Percentiles rank a stretch among this genome's conserved stretches.
These are phyloP conservation scores for Pilatotrama ljubarskyi DNA, from an alignment of 768 basidiomycete species.

Conservation along the genomic window DNA sequence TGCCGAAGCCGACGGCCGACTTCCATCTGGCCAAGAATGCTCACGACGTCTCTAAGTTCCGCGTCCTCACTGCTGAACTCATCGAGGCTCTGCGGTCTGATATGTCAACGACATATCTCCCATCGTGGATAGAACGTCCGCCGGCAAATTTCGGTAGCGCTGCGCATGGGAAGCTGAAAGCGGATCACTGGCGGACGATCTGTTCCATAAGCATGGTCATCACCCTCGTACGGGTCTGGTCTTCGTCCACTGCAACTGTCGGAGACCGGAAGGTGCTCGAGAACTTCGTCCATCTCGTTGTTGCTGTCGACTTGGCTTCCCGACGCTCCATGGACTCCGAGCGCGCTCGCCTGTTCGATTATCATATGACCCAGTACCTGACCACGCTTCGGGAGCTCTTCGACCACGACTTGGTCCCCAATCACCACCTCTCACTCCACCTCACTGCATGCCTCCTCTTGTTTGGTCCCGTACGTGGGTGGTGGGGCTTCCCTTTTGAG, in stretches of 20 bases:
- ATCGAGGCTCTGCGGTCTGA: not conserved
- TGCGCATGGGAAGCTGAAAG: conserved; percentile 23
- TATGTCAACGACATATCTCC: not conserved
- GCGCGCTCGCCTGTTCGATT: conserved; percentile 5
- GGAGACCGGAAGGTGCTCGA: conserved; percentile 18
- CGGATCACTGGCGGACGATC: conserved; percentile 35
- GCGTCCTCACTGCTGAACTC: not conserved
- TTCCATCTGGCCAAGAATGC: not conserved
- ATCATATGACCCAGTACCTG: conserved; percentile 25
- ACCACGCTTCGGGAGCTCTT: conserved; percentile 22
- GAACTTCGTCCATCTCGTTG: conserved; percentile 32
- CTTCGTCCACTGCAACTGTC: conserved; percentile 9
- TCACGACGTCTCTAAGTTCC: not conserved
- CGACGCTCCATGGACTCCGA: not conserved
- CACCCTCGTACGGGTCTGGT: conserved; percentile 40
- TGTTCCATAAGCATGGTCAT: conserved; percentile 36
- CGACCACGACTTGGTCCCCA: conserved; percentile 30
- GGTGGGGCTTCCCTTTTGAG: conserved; percentile 32
- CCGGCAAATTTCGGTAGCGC: conserved; percentile 17
- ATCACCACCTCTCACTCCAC: conserved; percentile 36
- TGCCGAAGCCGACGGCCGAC: not conserved
- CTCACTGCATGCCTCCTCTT: conserved; percentile 26
- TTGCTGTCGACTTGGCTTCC: conserved; percentile 26
- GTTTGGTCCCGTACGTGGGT: conserved; percentile 33
- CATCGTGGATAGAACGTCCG: conserved; percentile 19